A percentile compares a stretch with the other conserved stretches of the same genome.
Conservation (phyloP, 306 rosid genomes). For the Senna tora region DNA sequence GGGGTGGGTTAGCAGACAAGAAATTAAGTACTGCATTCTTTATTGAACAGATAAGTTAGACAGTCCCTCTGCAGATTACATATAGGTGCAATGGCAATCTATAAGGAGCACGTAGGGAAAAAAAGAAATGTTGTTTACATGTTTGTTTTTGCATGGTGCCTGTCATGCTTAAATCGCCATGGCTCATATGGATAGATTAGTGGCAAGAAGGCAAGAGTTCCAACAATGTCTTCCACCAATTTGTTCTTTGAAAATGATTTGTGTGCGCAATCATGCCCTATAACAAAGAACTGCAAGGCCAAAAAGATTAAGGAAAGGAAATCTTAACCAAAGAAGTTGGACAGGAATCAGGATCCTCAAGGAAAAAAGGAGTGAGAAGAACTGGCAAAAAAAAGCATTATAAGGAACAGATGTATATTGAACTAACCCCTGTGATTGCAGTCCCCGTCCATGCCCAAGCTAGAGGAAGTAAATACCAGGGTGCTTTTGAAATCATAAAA, state of each 20-base stretch:
- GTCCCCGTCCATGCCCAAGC: conserved; percentile 99
- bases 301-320: conserved; percentile 44
- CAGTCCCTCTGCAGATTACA: not conserved
- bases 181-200: conserved; percentile 95
- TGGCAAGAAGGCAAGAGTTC: conserved; percentile 92
- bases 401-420: conserved; percentile 28
- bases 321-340: not conserved
- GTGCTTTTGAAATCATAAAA: conserved; percentile 81
- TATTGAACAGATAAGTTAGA: conserved; percentile 18
- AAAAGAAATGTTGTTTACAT: conserved; percentile 55
- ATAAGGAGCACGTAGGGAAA: conserved; percentile 22
- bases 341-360: conserved; percentile 8
- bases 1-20: conserved; percentile 19
- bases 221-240: conserved; percentile 92
- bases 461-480: conserved; percentile 96
- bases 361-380: conserved; percentile 1
- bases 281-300: conserved; percentile 76
- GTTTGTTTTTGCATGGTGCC: conserved; percentile 98
- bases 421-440: conserved; percentile 94
- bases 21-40: conserved; percentile 23
- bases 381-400: conserved; percentile 10
- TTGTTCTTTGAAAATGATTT: conserved; percentile 93
- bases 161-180: conserved; percentile 97
- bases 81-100: conserved; percentile 22
- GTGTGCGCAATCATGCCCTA: conserved; percentile 99